Conservation (phyloP, 2,329 filamentous ascomycete genomes). For the Thelonectria rubi region DNA sequence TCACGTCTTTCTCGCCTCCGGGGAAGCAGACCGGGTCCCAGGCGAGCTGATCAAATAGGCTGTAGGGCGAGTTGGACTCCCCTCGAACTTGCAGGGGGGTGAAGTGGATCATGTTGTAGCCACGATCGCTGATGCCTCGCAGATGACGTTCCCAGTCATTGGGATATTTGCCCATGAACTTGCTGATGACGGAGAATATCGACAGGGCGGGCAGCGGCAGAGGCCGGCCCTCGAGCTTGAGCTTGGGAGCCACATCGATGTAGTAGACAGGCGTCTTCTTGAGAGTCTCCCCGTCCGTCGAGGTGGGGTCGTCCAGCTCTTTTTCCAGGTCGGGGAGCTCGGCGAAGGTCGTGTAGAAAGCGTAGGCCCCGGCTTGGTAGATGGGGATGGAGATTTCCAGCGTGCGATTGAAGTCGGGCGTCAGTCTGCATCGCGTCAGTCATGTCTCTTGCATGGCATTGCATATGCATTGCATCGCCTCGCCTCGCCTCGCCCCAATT, state of each 20-base stretch:
- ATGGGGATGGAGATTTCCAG: conserved; percentile 92
- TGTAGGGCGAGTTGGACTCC: conserved; percentile 95
- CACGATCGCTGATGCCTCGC: conserved; percentile 84
- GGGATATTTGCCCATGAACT: conserved; percentile 96
- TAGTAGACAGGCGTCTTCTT: conserved; percentile 84
- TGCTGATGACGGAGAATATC: conserved; percentile 93
- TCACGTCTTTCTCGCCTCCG: conserved; percentile 82
- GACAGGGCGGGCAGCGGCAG: conserved; percentile 88
- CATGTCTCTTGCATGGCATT: background rate
- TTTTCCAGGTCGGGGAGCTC: conserved; percentile 75
- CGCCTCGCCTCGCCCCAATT: conserved; percentile 12
- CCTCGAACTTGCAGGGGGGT: conserved; percentile 91
- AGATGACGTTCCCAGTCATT: conserved; percentile 91
- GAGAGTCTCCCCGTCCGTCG: conserved; percentile 52
- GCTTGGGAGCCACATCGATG: conserved; percentile 87
- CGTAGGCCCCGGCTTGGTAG: conserved; percentile 83
- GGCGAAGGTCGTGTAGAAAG: conserved; percentile 92
- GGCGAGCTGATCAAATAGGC: conserved; percentile 88
- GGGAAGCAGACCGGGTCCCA: conserved; percentile 89
- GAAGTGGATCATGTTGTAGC: conserved; percentile 99
- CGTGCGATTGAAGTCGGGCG: conserved; percentile 90
- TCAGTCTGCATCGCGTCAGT: conserved; percentile 66
- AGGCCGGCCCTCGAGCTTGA: conserved; percentile 76
- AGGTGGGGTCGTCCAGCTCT: conserved; percentile 33
- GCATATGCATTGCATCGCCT: background rate